phyloP scores from a whole-genome alignment of 2,329 filamentous ascomycete genomes.

The Phyllosticta citrichinensis region DNA sequence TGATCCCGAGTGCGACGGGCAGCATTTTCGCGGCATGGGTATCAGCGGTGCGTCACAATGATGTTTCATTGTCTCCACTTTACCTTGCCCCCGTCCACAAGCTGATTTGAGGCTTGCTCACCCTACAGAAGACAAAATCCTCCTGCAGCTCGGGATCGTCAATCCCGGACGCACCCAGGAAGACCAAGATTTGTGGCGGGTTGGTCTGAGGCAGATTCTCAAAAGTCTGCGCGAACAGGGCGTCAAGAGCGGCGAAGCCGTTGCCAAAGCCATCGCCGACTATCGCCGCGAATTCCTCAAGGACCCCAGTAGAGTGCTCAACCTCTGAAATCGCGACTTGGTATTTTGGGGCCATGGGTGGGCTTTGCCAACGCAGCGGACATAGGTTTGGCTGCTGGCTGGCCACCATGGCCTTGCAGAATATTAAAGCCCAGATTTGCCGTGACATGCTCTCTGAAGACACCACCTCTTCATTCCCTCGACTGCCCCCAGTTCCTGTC shows the following conservation, averaged over 20 bases:
- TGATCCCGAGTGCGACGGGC: slow-evolving; percentile 59
- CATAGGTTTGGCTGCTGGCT: background rate
- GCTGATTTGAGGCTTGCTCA: slow-evolving; percentile 26
- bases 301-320: slow-evolving; percentile 17
- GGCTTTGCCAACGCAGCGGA: background rate
- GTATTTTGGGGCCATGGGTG: background rate
- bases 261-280: slow-evolving; percentile 29
- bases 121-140: slow-evolving; percentile 57
- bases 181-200: slow-evolving; percentile 43
- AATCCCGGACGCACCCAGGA: slow-evolving; percentile 52
- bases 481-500: background rate
- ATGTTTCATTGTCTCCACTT: slow-evolving; percentile 2
- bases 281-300: slow-evolving; percentile 32
- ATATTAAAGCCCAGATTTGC: slow-evolving; percentile 3
- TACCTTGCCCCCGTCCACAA: slow-evolving; percentile 14
- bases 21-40: slow-evolving; percentile 70
- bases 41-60: slow-evolving; percentile 59
- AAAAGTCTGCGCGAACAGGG: slow-evolving; percentile 27
- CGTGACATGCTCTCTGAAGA: slow-evolving; percentile 4
- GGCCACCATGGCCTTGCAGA: background rate
- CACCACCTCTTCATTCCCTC: background rate
- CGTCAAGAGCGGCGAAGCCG: slow-evolving; percentile 28
- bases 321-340: background rate
- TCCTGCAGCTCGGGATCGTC: slow-evolving; percentile 59
- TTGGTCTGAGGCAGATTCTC: slow-evolving; percentile 27